phyloP scores from a whole-genome alignment of 345 rosid species.

The Eucalyptus polybractea region DNA sequence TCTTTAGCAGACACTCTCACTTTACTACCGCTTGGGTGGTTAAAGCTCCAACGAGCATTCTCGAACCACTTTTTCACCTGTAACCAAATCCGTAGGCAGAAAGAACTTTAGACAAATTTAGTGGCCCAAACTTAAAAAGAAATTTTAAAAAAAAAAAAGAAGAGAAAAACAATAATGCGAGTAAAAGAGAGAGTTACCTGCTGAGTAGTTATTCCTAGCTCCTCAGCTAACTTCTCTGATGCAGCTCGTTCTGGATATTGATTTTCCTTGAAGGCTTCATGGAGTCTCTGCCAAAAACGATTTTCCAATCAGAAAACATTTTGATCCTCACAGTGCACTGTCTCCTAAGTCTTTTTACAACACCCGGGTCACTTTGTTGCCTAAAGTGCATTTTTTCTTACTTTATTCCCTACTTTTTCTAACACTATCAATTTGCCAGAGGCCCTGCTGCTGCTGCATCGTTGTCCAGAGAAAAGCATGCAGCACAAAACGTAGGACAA shows the following conservation, averaged over 20 bases:
- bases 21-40: conserved; percentile 19
- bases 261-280: conserved; percentile 41
- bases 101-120: not conserved
- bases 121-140: not conserved
- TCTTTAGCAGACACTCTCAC: not conserved
- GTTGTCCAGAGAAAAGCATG: not conserved
- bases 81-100: not conserved
- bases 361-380: not conserved
- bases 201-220: conserved; percentile 38
- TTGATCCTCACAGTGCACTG: not conserved
- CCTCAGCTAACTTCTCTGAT: conserved; percentile 50
- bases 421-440: not conserved
- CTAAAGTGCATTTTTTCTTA: not conserved
- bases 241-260: conserved; percentile 55
- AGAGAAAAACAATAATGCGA: not conserved
- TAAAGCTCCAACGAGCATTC: conserved; percentile 62
- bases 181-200: conserved; percentile 35
- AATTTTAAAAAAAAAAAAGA: accelerated
- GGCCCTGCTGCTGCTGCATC: not conserved
- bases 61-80: conserved; percentile 86
- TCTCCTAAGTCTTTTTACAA: not conserved
- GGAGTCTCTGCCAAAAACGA: conserved; percentile 34
- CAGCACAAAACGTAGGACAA: not conserved
- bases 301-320: not conserved
- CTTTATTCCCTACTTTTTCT: not conserved